Evolutionary conservation across 305 asterid genomes (phyloP).

Genomic region (Plantago coronopus): DNA sequence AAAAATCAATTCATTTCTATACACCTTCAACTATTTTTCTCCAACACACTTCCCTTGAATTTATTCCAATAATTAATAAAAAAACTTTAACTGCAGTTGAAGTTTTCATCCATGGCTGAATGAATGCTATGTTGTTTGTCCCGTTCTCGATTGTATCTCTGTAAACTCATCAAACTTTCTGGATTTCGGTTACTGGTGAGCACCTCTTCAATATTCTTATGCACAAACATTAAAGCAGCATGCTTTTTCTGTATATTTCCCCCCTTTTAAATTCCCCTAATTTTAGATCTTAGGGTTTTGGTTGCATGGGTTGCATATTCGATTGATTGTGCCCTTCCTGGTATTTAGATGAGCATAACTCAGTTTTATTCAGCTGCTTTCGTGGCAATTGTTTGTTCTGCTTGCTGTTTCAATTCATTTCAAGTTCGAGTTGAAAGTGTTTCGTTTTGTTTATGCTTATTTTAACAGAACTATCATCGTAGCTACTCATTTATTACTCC

Average conservation of each 20-base stretch:
- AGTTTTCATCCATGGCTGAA: conserved; percentile 28
- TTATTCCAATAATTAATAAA: conserved; percentile 9
- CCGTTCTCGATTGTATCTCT: conserved; percentile 9
- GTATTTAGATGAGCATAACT: not conserved
- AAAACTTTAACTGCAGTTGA: conserved; percentile 39
- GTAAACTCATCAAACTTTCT: conserved; percentile 4
- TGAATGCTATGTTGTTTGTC: conserved; percentile 17
- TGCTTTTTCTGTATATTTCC: not conserved
- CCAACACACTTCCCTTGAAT: not conserved
- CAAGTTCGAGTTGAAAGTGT: conserved; percentile 1
- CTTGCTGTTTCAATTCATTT: conserved; percentile 16
- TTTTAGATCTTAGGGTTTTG: conserved; percentile 39
- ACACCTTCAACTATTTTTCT: not conserved
- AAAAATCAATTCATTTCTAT: not conserved
- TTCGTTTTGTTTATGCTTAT: not conserved
- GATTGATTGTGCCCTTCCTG: conserved; percentile 19
- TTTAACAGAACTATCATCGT: too few relatives aligned
- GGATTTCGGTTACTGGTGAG: conserved; percentile 32
- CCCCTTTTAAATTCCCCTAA: conserved; percentile 17
- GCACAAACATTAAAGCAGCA: not conserved
- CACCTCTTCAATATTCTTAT: conserved; percentile 13
- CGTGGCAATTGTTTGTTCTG: conserved; percentile 16
- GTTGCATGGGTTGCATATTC: conserved; percentile 21
- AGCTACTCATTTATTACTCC: not conserved
- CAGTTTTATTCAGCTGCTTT: not conserved